Evolutionary conservation across 441 rosid species (phyloP), one percentile per base, ranked within the genome.

Genomic region (Populus hybrid): DNA sequence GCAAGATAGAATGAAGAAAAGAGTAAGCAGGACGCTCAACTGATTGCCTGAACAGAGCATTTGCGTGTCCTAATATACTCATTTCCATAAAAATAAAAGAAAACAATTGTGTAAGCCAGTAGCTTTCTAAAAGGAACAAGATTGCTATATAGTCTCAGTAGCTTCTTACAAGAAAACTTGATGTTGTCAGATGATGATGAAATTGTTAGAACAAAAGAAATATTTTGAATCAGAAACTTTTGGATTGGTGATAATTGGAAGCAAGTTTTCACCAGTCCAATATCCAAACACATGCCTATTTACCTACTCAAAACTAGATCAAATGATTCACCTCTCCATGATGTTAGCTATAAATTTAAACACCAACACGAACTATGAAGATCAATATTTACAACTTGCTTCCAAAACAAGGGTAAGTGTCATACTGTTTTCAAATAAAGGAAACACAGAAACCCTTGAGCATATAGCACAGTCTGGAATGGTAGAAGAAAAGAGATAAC

Each of bases 1-100:
- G 84, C 59, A 9, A 69, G 35, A 36, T 65, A 74, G 70, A 36
- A 74, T 7, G 71, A 69, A 7, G 64, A 40, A 59, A 36, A 5
- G 12, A 35, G 32, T 36, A 38, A n/a, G 66, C 40, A 14, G 74
- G 63, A 26, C 65, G 59, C 59, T 50, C 61, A 53, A 53, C n/a
- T 53, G 61, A 0, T 5, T 53, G 21, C 61, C 61, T 53, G 9
- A 18, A 53, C 59, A 50, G 59, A 50, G 59, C 59, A 50, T 50
- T 30, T 1, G n/a, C 59, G 0, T 18, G 21, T 53, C 61, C 61
- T 5, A 53, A 53, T 53, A 53, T 53, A 53, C 61, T 53, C 61
- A 53, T 53, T 53, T 18, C 61, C 61, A 53, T 50, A 5, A 5
- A 46, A 50, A 30, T 30, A 16, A 53, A 4, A 53, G 1, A 53